Percentiles rank a stretch among this genome's conserved stretches.
These are phyloP conservation scores for Solanum arcanum DNA, from an alignment of 257 asterid species.

Conservation along the genomic window DNA sequence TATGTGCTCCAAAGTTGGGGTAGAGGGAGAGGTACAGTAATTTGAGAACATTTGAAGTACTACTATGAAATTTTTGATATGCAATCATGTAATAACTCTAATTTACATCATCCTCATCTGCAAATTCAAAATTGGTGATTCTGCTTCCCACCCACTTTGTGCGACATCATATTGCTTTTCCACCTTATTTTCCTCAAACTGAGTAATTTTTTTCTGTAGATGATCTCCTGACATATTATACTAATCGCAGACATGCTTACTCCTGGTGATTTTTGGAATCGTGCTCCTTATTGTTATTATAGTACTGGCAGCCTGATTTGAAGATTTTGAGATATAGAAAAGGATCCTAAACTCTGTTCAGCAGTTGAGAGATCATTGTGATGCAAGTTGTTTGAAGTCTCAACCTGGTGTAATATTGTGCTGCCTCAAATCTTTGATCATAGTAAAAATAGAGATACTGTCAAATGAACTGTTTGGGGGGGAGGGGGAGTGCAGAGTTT, in stretches of 20 bases:
- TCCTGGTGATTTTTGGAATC: conserved; percentile 74
- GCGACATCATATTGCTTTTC: background rate
- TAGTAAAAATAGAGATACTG: background rate
- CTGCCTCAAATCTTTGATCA: background rate
- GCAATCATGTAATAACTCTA: background rate
- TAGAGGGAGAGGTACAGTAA: background rate
- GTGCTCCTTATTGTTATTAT: conserved; percentile 69
- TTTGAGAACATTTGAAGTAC: background rate
- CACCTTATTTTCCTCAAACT: background rate
- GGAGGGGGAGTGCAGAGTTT: background rate
- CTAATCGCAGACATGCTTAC: conserved; percentile 62
- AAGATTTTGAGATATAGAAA: background rate
- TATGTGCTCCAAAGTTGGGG: background rate
- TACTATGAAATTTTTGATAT: background rate
- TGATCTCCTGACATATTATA: background rate
- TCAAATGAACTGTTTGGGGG: background rate
- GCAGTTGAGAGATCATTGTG: background rate
- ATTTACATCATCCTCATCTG: background rate
- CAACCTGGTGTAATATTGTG: background rate
- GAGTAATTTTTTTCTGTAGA: background rate
- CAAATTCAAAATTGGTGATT: background rate
- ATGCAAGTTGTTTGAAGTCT: background rate
- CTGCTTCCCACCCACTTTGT: background rate
- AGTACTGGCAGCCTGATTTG: conserved; percentile 48
- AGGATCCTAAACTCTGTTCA: background rate